These are phyloP conservation scores for Stenogyne calaminthoides DNA, from an alignment of 305 asterid genomes.

Conservation along the genomic window DNA sequence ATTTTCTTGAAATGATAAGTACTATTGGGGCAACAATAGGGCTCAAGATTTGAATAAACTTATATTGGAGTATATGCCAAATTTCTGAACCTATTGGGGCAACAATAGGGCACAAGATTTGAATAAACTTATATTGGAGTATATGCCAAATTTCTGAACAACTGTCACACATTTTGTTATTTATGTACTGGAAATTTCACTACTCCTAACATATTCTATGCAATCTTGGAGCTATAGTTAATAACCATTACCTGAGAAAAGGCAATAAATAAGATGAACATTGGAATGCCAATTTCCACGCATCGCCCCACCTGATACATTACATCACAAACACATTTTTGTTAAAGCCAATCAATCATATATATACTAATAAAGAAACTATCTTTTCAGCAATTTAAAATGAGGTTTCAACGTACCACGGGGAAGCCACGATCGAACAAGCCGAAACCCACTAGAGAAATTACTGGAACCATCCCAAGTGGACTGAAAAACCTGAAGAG, in stretches of 20 bases:
- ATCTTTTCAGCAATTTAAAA: not conserved
- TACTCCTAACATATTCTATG: not conserved
- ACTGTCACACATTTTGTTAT: too few species aligned
- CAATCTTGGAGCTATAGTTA: not conserved
- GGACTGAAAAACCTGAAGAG: conserved; percentile 93
- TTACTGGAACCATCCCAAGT: conserved; percentile 93
- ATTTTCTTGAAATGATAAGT: too few species aligned
- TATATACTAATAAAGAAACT: not conserved
- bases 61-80: too few species aligned
- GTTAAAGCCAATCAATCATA: conserved; percentile 19
- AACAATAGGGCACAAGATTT: too few species aligned
- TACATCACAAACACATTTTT: conserved; percentile 11
- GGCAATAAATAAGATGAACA: conserved; percentile 80
- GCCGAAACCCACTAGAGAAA: conserved; percentile 85
- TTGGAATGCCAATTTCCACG: conserved; percentile 93
- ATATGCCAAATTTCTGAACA: not conserved
- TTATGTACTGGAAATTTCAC: not conserved
- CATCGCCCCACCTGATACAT: conserved; percentile 79
- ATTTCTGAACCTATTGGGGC: too few species aligned
- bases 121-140: too few species aligned
- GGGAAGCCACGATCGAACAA: conserved; percentile 93
- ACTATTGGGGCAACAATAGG: not conserved
- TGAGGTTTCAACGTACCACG: conserved; percentile 50
- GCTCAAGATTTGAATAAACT: too few species aligned
- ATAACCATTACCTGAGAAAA: conserved; percentile 72